Evolutionary conservation across 164 flowering plant species (phyloP).

Genomic region (Akebia trifoliata): DNA sequence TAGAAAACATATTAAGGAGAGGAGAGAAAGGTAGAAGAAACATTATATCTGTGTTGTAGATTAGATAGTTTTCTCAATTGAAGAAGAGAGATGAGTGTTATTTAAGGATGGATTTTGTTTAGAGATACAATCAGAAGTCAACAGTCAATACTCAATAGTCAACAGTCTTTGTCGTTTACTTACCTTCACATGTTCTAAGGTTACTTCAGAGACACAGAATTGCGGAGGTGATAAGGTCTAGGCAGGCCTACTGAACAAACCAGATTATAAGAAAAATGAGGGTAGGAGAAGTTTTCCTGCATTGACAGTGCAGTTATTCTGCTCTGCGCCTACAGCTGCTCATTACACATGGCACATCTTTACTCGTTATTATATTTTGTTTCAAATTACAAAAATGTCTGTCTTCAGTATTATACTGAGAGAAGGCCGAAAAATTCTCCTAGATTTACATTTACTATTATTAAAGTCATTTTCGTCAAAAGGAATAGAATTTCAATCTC

Average conservation of each 20-base stretch:
- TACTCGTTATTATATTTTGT: no score
- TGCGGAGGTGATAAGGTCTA: neutral
- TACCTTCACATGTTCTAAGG: neutral
- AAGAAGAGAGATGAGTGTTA: neutral
- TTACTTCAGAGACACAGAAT: neutral
- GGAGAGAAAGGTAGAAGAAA: no score
- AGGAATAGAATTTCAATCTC: no score
- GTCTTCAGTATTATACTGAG: no score
- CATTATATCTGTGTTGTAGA: neutral
- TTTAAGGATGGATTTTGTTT: neutral
- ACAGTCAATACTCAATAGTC: no score
- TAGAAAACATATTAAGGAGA: neutral
- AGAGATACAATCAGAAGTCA: neutral
- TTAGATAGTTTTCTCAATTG: neutral
- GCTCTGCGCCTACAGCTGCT: no score
- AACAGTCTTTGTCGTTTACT: neutral
- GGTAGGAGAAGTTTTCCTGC: neutral
- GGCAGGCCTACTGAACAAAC: neutral
- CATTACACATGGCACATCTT: no score
- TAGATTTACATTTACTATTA: no score
- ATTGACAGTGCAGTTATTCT: neutral
- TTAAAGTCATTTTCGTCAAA: no score
- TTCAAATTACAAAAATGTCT: no score
- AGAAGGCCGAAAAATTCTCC: no score
- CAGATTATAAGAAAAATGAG: neutral